Conservation (phyloP, 768 basidiomycete genomes). For the Boletus rubescentipes region DNA sequence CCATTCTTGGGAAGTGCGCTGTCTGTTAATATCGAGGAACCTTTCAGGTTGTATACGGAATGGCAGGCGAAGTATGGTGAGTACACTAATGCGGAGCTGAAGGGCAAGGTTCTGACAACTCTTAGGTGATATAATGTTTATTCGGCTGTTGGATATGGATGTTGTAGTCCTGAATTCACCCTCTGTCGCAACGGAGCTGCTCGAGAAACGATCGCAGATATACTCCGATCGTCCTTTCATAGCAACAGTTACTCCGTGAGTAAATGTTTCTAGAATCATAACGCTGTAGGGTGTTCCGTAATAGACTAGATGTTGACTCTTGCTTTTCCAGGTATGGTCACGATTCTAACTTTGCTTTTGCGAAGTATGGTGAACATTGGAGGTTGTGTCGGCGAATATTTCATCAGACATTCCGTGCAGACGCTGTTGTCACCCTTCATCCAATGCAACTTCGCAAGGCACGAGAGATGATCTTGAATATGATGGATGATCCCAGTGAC, state of each 20-base stretch:
- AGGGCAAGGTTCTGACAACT: background rate
- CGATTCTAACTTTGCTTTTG: constrained; percentile 3
- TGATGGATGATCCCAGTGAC: constrained; percentile 7
- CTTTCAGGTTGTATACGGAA: constrained; percentile 17
- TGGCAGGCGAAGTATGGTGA: constrained; percentile 21
- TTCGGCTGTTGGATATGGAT: constrained; percentile 45
- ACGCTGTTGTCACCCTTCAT: constrained; percentile 3
- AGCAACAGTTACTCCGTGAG: constrained; percentile 18
- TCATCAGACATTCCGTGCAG: constrained; percentile 15
- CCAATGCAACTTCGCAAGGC: constrained; percentile 17
- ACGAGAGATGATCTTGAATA: constrained; percentile 7
- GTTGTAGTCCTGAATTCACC: constrained; percentile 47
- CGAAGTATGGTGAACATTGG: background rate
- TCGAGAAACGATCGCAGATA: constrained; percentile 45
- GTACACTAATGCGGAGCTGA: background rate
- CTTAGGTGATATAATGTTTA: constrained; percentile 46
- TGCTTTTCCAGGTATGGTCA: constrained; percentile 16
- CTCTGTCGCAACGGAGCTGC: constrained; percentile 42
- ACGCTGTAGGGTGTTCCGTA: no score
- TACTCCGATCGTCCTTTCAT: constrained; percentile 51
- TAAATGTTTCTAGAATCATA: background rate
- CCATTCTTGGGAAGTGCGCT: constrained; percentile 21
- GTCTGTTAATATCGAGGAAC: constrained; percentile 14
- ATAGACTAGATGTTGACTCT: background rate
- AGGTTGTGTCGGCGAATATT: no score